Conservation (phyloP, 139 green algal genomes). For the Chlorella sp. region DNA sequence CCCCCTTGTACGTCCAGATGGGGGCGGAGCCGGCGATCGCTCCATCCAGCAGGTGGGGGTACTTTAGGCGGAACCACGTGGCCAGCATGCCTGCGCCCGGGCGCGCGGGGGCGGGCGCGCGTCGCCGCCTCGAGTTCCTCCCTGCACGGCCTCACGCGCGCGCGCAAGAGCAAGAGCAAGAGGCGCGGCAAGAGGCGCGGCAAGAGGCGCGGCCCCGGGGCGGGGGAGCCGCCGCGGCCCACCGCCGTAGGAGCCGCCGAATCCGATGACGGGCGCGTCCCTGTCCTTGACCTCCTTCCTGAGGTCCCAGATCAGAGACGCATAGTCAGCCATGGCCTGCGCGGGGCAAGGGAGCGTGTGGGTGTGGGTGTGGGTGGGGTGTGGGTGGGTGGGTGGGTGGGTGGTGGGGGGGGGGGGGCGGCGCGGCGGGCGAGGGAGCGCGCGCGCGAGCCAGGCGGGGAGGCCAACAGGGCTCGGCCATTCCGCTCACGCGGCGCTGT, state of each 20-base stretch:
- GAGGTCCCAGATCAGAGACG: constrained; percentile 60
- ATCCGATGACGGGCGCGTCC: constrained; percentile 64
- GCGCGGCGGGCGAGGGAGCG: background rate
- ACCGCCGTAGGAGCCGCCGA: no score
- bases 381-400: background rate
- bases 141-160: no score
- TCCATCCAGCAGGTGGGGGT: constrained; percentile 75
- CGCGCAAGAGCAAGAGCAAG: no score
- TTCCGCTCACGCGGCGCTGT: no score
- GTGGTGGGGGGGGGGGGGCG: background rate
- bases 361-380: no score
- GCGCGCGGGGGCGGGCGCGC: background rate
- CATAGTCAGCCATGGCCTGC: constrained; percentile 82
- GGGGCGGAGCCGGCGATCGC: constrained; percentile 90
- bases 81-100: constrained; percentile 70
- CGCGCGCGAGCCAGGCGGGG: background rate
- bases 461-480: no score
- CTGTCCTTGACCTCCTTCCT: constrained; percentile 36
- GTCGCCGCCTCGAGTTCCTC: no score
- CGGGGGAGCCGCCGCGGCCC: no score
- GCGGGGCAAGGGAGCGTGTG: no score
- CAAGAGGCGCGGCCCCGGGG: no score
- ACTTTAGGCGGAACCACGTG: constrained; percentile 73
- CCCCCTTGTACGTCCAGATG: constrained; percentile 86
- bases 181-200: no score